phyloP scores from a whole-genome alignment of 768 basidiomycete species.

The Boletus pseudopeckii region DNA sequence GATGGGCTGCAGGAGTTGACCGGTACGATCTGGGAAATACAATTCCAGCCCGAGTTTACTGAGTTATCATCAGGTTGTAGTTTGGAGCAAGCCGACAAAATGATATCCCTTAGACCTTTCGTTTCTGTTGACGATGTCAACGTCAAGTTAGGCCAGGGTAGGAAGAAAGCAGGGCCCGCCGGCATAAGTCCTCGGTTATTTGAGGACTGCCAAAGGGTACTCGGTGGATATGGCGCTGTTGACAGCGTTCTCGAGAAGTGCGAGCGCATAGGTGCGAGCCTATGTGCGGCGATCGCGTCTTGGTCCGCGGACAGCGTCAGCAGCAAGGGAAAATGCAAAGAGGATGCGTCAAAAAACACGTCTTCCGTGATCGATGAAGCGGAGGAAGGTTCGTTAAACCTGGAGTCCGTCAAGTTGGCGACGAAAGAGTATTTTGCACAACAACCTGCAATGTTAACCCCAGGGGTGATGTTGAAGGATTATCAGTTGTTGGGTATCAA shows the following conservation, averaged over 20 bases:
- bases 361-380: constrained; percentile 31
- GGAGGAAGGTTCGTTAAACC: constrained; percentile 62
- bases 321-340: constrained; percentile 39
- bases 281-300: constrained; percentile 70
- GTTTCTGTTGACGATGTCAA: constrained; percentile 70
- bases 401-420: constrained; percentile 45
- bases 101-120: constrained; percentile 80
- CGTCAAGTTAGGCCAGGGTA: constrained; percentile 75
- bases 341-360: constrained; percentile 25
- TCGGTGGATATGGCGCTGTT: constrained; percentile 82
- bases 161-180: constrained; percentile 75
- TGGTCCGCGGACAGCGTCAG: constrained; percentile 53
- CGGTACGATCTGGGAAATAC: constrained; percentile 41
- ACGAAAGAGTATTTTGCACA: constrained; percentile 64
- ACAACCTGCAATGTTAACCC: constrained; percentile 68
- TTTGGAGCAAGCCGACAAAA: constrained; percentile 72
- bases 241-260: constrained; percentile 87
- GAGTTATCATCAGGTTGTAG: constrained; percentile 57
- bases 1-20: constrained; percentile 74
- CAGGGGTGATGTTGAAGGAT: constrained; percentile 81
- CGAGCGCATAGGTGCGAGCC: constrained; percentile 75
- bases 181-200: constrained; percentile 90
- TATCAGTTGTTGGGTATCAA: constrained; percentile 98
- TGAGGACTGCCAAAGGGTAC: constrained; percentile 83
- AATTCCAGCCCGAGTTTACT: constrained; percentile 1